These are phyloP conservation scores for Fraxinus excelsior DNA, from an alignment of 257 asterid species.

Conservation along the genomic window DNA sequence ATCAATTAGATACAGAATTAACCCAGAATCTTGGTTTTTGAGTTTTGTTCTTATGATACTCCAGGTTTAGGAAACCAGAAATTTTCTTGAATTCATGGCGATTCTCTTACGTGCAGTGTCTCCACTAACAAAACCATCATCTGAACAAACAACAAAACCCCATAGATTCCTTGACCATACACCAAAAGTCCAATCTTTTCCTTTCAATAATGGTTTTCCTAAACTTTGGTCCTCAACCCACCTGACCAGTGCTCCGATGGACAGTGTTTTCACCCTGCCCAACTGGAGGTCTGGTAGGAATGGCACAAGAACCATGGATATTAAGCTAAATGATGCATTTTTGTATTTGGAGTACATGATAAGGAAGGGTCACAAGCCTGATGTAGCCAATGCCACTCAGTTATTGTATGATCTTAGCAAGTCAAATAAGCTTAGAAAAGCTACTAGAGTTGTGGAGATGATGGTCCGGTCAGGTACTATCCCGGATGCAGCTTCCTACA, in stretches of 20 bases:
- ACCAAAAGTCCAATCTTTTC: conserved; percentile 47
- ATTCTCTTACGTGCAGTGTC: conserved; percentile 57
- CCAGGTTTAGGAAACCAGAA: not conserved
- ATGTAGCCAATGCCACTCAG: conserved; percentile 63
- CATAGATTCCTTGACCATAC: conserved; percentile 38
- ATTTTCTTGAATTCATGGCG: conserved; percentile 44
- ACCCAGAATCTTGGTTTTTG: conserved; percentile 19
- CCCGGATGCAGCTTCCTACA: conserved; percentile 73
- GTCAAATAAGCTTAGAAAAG: conserved; percentile 62
- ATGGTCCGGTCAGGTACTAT: conserved; percentile 62
- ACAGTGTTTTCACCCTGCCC: conserved; percentile 61
- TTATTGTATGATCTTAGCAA: conserved; percentile 83
- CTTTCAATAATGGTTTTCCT: conserved; percentile 33
- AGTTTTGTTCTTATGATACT: not conserved
- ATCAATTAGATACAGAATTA: not conserved
- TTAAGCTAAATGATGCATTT: conserved; percentile 67
- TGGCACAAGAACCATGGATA: conserved; percentile 61
- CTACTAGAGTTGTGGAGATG: conserved; percentile 84
- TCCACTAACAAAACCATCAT: conserved; percentile 54
- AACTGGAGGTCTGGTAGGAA: conserved; percentile 69
- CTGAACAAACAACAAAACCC: conserved; percentile 47
- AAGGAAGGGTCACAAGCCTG: conserved; percentile 73
- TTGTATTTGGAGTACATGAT: conserved; percentile 77
- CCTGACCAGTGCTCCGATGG: conserved; percentile 40
- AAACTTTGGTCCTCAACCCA: conserved; percentile 53